Percentiles rank a stretch among this genome's conserved stretches.
Conservation (phyloP, 805 yeast genomes). For the Myxozyma lipomycoides region DNA sequence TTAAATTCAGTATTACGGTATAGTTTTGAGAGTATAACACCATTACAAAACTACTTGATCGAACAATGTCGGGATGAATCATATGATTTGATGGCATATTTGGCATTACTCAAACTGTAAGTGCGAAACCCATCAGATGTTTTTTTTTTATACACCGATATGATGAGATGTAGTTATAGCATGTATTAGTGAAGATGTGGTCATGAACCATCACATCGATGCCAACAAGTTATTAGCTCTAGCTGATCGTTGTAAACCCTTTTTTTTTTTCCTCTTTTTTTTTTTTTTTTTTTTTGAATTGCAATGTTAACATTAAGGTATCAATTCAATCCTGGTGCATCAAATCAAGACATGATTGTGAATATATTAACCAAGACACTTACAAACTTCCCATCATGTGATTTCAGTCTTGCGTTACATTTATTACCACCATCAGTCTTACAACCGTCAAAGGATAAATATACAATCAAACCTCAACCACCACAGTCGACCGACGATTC, state of each 20-base stretch:
- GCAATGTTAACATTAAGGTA: slow-evolving; percentile 23
- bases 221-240: slow-evolving; percentile 27
- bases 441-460: neutral
- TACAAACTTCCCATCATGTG: slow-evolving; percentile 42
- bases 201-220: slow-evolving; percentile 13
- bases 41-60: slow-evolving; percentile 45
- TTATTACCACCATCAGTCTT: slow-evolving; percentile 44
- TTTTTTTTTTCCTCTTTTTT: neutral
- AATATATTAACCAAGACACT: slow-evolving; percentile 44
- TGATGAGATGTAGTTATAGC: too few species aligned
- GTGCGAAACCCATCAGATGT: too few species aligned
- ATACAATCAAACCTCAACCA: slow-evolving; percentile 13
- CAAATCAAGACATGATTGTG: slow-evolving; percentile 32
- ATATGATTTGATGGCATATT: slow-evolving; percentile 43
- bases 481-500: slow-evolving; percentile 18
- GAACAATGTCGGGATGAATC: slow-evolving; percentile 39
- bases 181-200: slow-evolving; percentile 27
- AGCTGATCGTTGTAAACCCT: slow-evolving; percentile 13
- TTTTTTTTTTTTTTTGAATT: neutral
- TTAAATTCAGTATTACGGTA: slow-evolving; percentile 45
- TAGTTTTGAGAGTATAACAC: slow-evolving; percentile 43
- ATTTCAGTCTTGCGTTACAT: slow-evolving; percentile 45
- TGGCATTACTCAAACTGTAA: slow-evolving; percentile 46
- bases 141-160: too few species aligned
- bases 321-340: slow-evolving; percentile 36